Conservation (phyloP, 2,329 filamentous ascomycete genomes). For the Dendryphion nanum region DNA sequence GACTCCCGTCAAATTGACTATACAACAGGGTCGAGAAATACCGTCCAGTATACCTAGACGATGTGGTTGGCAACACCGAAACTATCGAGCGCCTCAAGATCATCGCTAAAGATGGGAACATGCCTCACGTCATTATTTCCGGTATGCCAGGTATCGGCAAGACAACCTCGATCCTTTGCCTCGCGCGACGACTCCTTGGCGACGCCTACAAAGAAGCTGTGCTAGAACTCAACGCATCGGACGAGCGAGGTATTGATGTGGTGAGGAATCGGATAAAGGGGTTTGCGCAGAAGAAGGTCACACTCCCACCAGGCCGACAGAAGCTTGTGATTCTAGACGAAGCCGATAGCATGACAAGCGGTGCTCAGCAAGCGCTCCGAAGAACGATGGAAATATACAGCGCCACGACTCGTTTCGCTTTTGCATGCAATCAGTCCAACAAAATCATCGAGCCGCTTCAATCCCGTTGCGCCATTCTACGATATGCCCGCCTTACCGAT, state of each 20-base stretch:
- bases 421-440: constrained; percentile 97
- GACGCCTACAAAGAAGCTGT: constrained; percentile 97
- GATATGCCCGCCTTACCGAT: constrained; percentile 90
- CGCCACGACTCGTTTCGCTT: constrained; percentile 92
- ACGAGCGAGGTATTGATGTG: constrained; percentile 96
- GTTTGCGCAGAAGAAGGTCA: constrained; percentile 99
- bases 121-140: constrained; percentile 99
- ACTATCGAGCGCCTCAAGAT: constrained; percentile 97
- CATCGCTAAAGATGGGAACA: constrained; percentile 97
- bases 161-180: constrained; percentile 90
- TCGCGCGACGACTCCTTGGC: constrained; percentile 86
- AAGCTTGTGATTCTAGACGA: constrained; percentile 98
- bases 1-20: constrained; percentile 6
- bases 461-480: constrained; percentile 91
- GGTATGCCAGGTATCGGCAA: constrained; percentile 99
- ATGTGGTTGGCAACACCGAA: constrained; percentile 96
- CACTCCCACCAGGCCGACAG: constrained; percentile 82
- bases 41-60: constrained; percentile 88
- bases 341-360: constrained; percentile 93
- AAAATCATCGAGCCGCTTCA: constrained; percentile 99
- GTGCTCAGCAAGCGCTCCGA: constrained; percentile 90
- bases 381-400: constrained; percentile 99
- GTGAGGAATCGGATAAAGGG: constrained; percentile 97
- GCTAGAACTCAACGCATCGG: constrained; percentile 91
- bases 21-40: constrained; percentile 91